Evolutionary conservation across 164 flowering plant genomes (phyloP).

Genomic region (Taxillus chinensis): DNA sequence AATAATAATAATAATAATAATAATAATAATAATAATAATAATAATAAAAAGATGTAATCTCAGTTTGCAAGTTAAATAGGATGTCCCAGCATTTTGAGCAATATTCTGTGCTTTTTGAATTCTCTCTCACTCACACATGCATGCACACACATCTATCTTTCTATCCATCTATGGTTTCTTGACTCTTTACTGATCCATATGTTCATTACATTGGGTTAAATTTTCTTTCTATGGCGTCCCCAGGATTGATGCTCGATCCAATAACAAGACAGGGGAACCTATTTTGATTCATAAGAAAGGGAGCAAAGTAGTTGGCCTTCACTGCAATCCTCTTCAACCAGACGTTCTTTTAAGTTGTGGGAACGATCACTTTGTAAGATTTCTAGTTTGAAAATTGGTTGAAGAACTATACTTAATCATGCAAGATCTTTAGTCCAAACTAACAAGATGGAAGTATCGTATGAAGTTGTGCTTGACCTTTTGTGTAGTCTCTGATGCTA

Average conservation of each 20-base stretch:
- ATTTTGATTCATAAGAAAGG: slow-evolving; percentile 81
- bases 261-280: slow-evolving; percentile 37
- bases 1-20: too few species aligned
- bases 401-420: neutral
- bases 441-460: neutral
- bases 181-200: too few species aligned
- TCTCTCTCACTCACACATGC: too few species aligned
- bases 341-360: slow-evolving; percentile 89
- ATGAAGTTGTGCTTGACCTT: neutral
- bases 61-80: too few species aligned
- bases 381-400: slow-evolving; percentile 1
- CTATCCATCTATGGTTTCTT: too few species aligned
- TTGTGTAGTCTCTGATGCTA: too few species aligned
- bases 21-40: too few species aligned
- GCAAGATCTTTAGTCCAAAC: too few species aligned
- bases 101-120: too few species aligned
- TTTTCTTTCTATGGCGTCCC: neutral
- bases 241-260: slow-evolving; percentile 71
- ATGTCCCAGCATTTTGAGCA: too few species aligned
- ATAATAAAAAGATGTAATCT: too few species aligned
- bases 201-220: neutral
- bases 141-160: too few species aligned
- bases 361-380: slow-evolving; percentile 89
- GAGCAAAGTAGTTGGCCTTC: slow-evolving; percentile 83
- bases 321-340: slow-evolving; percentile 87